Evolutionary conservation across 2,329 filamentous ascomycete genomes (phyloP).

Genomic region (Fusarium mangiferae): DNA sequence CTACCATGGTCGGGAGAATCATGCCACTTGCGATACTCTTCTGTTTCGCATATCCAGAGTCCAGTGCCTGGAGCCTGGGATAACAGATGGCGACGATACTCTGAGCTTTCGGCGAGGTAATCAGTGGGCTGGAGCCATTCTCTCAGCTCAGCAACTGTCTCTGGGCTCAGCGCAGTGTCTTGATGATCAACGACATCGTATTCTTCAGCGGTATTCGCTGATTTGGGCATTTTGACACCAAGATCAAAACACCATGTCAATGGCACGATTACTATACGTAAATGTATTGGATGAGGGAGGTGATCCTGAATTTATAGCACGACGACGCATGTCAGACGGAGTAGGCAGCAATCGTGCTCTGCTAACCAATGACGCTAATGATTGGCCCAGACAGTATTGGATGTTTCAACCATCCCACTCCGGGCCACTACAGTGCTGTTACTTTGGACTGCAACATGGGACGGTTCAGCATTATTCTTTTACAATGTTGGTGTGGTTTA

Average conservation of each 20-base stretch:
- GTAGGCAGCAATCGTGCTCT: background rate
- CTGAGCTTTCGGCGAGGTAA: slow-evolving; percentile 41
- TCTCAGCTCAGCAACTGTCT: slow-evolving; percentile 26
- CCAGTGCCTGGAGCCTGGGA: slow-evolving; percentile 43
- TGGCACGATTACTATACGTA: background rate
- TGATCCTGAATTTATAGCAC: background rate
- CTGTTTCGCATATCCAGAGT: slow-evolving; percentile 40
- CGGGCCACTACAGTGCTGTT: background rate
- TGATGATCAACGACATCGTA: slow-evolving; percentile 34
- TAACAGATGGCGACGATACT: slow-evolving; percentile 40
- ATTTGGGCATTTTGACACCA: slow-evolving; percentile 18
- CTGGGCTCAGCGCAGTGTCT: slow-evolving; percentile 22
- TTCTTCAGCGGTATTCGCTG: slow-evolving; percentile 30
- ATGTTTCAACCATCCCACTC: background rate
- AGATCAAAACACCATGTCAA: background rate
- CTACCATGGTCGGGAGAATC: slow-evolving; percentile 38
- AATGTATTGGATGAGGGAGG: background rate
- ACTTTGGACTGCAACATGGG: background rate
- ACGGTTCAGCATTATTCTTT: background rate
- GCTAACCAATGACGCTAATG: background rate
- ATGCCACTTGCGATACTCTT: slow-evolving; percentile 38
- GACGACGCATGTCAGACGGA: background rate
- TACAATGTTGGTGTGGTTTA: background rate
- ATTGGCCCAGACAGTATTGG: background rate
- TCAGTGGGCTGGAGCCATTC: slow-evolving; percentile 45